A percentile compares a stretch with the other conserved stretches of the same genome.
phyloP scores from a whole-genome alignment of 2,329 filamentous ascomycete genomes.

The Myriosclerotinia curreyana region DNA sequence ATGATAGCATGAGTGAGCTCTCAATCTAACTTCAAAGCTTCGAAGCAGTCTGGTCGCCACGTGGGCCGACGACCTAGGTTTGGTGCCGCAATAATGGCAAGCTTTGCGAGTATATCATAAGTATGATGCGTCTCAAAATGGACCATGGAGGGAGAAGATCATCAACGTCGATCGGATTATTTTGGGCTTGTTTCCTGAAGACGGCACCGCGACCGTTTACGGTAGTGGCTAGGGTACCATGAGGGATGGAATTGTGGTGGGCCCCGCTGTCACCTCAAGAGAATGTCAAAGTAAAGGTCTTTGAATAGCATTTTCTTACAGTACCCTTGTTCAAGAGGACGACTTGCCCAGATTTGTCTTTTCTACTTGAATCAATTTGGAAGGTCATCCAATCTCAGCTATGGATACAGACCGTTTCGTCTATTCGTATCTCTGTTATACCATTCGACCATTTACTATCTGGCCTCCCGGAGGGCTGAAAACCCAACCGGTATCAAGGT shows the following conservation, averaged over 20 bases:
- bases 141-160: slow-evolving; percentile 22
- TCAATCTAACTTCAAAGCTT: slow-evolving; percentile 18
- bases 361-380: slow-evolving; percentile 3
- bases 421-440: slow-evolving; percentile 17
- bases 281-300: slow-evolving; percentile 11
- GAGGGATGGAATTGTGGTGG: slow-evolving; percentile 6
- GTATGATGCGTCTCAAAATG: slow-evolving; percentile 14
- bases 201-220: slow-evolving; percentile 20
- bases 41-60: slow-evolving; percentile 22
- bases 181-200: slow-evolving; percentile 11
- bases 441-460: slow-evolving; percentile 19
- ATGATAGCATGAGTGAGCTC: slow-evolving; percentile 21
- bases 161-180: slow-evolving; percentile 19
- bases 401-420: slow-evolving; percentile 22
- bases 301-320: neutral
- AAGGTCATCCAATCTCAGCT: slow-evolving; percentile 23
- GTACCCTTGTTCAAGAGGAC: slow-evolving; percentile 7
- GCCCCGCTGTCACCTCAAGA: slow-evolving; percentile 13
- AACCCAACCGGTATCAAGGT: slow-evolving; percentile 21
- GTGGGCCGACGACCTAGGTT: slow-evolving; percentile 23
- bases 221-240: slow-evolving; percentile 19
- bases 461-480: slow-evolving; percentile 19
- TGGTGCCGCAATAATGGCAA: slow-evolving; percentile 22
- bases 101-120: slow-evolving; percentile 20
- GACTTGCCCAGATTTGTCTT: slow-evolving; percentile 8